Evolutionary conservation across 768 basidiomycete species (phyloP), one percentile per base, ranked within the genome.

Genomic region (Gloeophyllum trabeum): DNA sequence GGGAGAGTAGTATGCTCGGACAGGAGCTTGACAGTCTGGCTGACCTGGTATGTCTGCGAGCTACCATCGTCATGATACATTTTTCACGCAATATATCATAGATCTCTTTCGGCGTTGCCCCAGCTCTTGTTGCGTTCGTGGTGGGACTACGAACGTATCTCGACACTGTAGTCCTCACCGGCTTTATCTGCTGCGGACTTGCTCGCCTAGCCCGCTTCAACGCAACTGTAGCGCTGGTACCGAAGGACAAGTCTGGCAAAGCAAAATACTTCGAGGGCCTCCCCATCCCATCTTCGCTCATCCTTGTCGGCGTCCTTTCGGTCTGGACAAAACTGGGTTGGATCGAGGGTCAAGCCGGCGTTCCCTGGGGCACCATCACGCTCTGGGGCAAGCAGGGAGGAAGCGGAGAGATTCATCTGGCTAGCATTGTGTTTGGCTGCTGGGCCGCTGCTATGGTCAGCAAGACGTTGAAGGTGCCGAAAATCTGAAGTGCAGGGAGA

Each of bases 371-470:
- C 12, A 73, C 75, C n/a, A 56, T 81, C 24, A 80, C 74, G 5
- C 55, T 88, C 12, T 89, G 85, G 80, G 87, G 84, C 14, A 49
- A 64, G 26, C 54, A 65, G 24, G 87, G 83, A 10, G 81, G 81
- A 6, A 73, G 79, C 24, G 82, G 92, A 52, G 94, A 98, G 51
- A 52, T 98, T 38, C 96, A 99, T 60, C 62, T 75, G 28, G 79
- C 80, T 32, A 79, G 79, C 53, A 47, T 87, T 25, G 54, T 93
- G n/a, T 89, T 91, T 60, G 82, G 66, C 5, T 56, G 69, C 10
- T 98, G 92, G 93, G 94, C 86, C 6, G 83, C 91, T 13, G 84
- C 87, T 38, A 98, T 99, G 94, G 87, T 99, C 48, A 93, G 89
- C 71, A 98, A 98, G 66, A 98, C 96, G 13, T 67, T 99, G 36